Base-by-base conservation (phyloP, 1,284 basidiomycete genomes). In the Melampsora larici-populina region DNA sequence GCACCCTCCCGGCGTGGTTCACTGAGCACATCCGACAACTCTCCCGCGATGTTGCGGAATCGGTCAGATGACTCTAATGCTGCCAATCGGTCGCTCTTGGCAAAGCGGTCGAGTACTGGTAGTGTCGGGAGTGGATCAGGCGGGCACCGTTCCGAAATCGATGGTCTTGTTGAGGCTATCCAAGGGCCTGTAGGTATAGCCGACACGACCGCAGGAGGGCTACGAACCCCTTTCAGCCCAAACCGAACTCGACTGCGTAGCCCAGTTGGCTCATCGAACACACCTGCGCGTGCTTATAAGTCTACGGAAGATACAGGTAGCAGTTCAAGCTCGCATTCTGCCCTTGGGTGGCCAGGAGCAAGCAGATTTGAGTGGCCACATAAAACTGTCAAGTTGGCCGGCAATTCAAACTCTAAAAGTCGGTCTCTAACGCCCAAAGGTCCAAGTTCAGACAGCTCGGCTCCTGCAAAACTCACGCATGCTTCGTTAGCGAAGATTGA, bases 131-230 rank as follows among this genome's bases (percentile, higher is more conserved):
- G 58, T 55, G n/a, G 62, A 17, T 65, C 71, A n/a, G 40, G 26
- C 48, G 17, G 70, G 55, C 43, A 63, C 70, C 62, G 31, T 24
- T 36, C 33, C 21, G 71, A 63, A 29, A 74, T 74, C 48, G 60
- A 64, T 66, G 71, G 64, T 17, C 21, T 74, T 48, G 71, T 74
- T 26, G 71, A 74, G 2, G 71, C 71, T 21, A 74, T 74, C 31
- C 21, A 64, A 49, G 40, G 9, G 9, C 21, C 55, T 13, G 40
- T 43, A 9, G 13, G 46, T 7, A 55, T 63, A 26, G 24, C 48
- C 8, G 71, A 74, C 17, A n/a, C 29, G 24, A 9, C 55, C 1
- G 43, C 13, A 40, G 63, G 60, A 5, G 31, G 60, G 6, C 60
- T 40, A n/a, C 15, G 55, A 17, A 58, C 55, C 2, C 55, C 55